Evolutionary conservation across 2,329 filamentous ascomycete species (phyloP), one percentile per base, ranked within the genome.

Genomic region (Hypoxylon sp.): DNA sequence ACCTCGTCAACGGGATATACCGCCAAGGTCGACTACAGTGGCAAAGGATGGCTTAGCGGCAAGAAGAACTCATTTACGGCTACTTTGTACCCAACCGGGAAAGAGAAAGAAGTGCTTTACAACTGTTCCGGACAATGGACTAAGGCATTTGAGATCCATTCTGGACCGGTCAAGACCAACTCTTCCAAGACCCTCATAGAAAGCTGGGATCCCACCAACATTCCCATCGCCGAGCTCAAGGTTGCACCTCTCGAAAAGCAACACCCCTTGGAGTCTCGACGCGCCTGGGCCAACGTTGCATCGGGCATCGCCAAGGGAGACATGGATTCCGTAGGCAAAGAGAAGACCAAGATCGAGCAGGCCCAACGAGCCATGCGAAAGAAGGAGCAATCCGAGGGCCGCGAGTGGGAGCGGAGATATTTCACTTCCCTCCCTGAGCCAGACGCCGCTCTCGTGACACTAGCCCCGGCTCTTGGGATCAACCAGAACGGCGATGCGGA

Each of bases 261-360:
- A 72, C 89, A 93, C 58, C 81, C 88, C 1, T 86, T 90, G 65
- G 91, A 96, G 74, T 89, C 88, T 6, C 81, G 91, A 7, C 80
- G 84, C 27, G 91, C 91, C 1, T 96, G 91, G 91, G 76, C 77
- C 21, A 87, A 87, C 55, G 91, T 96, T 2, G 86, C 89, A 0
- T 77, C 79, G 2, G 89, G 85, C 16, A 88, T 96, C 49, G 72
- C 77, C n/a, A 78, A 77, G 51, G 88, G 88, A 16, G 87, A 96
- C 65, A 88, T 93, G 80, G 84, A 91, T 47, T 75, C 78, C 4
- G 89, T 88, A 0, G 82, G 83, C 0, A 71, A 72, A 0, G 87
- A 91, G 66, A 96, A 96, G 75, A 82, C 81, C 5, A 84, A 86
- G 66, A 89, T 96, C 48, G 91, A 96, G 70, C 87, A 92, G 64